Evolutionary conservation across 1,139 yeast genomes (phyloP).

Genomic region (Kodamaea anthophila): DNA sequence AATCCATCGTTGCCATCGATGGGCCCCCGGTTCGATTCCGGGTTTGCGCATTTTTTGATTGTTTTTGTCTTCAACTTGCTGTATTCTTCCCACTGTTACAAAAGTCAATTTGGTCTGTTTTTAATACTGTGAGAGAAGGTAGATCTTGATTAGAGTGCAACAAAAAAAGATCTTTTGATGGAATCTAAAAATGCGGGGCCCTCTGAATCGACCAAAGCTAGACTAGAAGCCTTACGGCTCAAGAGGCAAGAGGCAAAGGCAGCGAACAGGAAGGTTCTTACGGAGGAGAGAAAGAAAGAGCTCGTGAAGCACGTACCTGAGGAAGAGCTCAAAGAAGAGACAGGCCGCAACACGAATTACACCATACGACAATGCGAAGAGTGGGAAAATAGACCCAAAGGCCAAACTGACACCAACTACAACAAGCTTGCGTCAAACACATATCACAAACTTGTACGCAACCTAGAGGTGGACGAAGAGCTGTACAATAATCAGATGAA

Average conservation of each 20-base stretch:
- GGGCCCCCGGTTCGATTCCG: slow-evolving; percentile 9
- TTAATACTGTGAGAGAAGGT: too few species aligned
- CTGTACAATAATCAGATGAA: slow-evolving; percentile 33
- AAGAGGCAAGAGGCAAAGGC: slow-evolving; percentile 15
- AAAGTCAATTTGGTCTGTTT: too few species aligned
- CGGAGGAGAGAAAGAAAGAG: slow-evolving; percentile 11
- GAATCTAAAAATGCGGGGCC: too few species aligned
- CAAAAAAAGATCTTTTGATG: too few species aligned
- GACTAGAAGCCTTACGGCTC: slow-evolving; percentile 7
- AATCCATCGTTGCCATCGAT: slow-evolving; percentile 9
- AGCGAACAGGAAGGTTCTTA: slow-evolving; percentile 17
- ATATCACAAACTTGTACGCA: slow-evolving; percentile 42
- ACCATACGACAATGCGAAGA: slow-evolving; percentile 62
- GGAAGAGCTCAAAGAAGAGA: slow-evolving; percentile 26
- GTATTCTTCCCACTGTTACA: too few species aligned
- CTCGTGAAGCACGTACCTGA: too few species aligned
- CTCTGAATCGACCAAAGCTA: background rate
- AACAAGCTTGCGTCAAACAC: slow-evolving; percentile 50
- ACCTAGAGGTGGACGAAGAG: slow-evolving; percentile 34
- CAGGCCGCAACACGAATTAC: slow-evolving; percentile 51
- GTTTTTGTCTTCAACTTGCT: background rate
- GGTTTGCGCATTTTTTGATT: slow-evolving; percentile 6
- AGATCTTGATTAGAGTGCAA: too few species aligned
- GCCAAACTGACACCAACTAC: slow-evolving; percentile 28
- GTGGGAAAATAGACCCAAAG: slow-evolving; percentile 43